phyloP scores from a whole-genome alignment of 2,329 filamentous ascomycete genomes.

The Fusarium proliferatum region DNA sequence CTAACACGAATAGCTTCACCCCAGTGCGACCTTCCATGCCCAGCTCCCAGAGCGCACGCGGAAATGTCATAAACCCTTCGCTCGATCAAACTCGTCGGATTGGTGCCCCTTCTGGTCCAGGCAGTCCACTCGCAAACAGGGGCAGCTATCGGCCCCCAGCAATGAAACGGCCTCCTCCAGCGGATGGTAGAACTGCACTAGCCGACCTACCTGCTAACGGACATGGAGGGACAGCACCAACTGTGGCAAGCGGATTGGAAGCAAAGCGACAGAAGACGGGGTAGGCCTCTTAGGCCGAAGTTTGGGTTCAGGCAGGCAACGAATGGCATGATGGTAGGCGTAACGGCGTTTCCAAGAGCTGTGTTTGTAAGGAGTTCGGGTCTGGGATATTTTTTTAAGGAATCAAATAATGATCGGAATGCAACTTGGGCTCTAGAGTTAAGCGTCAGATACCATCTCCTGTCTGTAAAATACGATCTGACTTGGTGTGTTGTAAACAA shows the following conservation, averaged over 20 bases:
- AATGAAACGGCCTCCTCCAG: slow-evolving; percentile 63
- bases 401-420: slow-evolving; percentile 14
- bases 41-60: slow-evolving; percentile 47
- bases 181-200: slow-evolving; percentile 57
- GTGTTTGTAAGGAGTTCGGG: slow-evolving; percentile 35
- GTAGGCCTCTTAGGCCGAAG: slow-evolving; percentile 35
- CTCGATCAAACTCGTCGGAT: slow-evolving; percentile 67
- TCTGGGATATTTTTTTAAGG: slow-evolving; percentile 28
- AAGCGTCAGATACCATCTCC: neutral
- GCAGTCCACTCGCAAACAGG: slow-evolving; percentile 69
- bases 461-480: slow-evolving; percentile 8
- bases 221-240: slow-evolving; percentile 35
- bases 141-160: slow-evolving; percentile 69
- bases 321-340: slow-evolving; percentile 31
- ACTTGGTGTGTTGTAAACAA: neutral
- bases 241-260: slow-evolving; percentile 52
- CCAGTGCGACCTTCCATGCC: slow-evolving; percentile 46
- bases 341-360: slow-evolving; percentile 17
- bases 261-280: slow-evolving; percentile 64
- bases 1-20: slow-evolving; percentile 45
- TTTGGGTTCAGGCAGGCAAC: neutral
- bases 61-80: slow-evolving; percentile 63
- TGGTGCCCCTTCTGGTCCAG: slow-evolving; percentile 64
- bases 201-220: slow-evolving; percentile 63
- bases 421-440: slow-evolving; percentile 10